phyloP scores from a whole-genome alignment of 192 early-diverging fungal species.

The Umbelopsis sp. region DNA sequence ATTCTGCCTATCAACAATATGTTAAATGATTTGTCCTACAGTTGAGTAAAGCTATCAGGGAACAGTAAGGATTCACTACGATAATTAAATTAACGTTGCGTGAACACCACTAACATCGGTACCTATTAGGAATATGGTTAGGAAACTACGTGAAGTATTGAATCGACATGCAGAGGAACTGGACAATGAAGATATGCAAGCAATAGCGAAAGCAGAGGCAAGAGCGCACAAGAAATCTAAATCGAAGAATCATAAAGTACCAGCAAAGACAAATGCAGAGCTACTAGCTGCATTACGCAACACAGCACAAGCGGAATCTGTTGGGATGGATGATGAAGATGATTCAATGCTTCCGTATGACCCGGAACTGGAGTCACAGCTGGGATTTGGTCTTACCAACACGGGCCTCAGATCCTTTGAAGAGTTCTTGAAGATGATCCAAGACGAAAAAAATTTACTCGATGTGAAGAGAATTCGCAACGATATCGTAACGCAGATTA shows the following conservation, averaged over 20 bases:
- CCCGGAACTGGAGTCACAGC: constrained; percentile 9
- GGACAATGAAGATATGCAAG: constrained; percentile 23
- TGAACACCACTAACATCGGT: background rate
- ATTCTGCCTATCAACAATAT: constrained; percentile 11
- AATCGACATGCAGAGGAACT: constrained; percentile 61
- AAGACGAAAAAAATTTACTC: constrained; percentile 58
- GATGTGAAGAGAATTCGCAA: constrained; percentile 70
- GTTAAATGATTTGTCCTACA: constrained; percentile 4
- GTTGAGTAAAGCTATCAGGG: constrained; percentile 50
- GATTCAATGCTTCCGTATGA: constrained; percentile 15
- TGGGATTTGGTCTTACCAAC: constrained; percentile 19
- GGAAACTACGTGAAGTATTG: constrained; percentile 66
- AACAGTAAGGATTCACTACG: constrained; percentile 47
- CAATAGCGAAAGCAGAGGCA: constrained; percentile 1
- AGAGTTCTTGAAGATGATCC: constrained; percentile 74
- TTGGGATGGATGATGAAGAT: background rate
- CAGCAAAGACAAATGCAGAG: background rate
- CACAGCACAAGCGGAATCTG: background rate
- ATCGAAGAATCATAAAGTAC: background rate
- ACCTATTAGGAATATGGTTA: constrained; percentile 63
- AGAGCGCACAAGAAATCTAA: background rate
- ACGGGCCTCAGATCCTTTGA: constrained; percentile 58
- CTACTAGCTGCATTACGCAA: background rate
- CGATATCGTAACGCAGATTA: constrained; percentile 73
- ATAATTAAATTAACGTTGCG: too few species aligned